Conservation (phyloP, 2,329 filamentous ascomycete genomes). For the Exophiala spinifera region DNA sequence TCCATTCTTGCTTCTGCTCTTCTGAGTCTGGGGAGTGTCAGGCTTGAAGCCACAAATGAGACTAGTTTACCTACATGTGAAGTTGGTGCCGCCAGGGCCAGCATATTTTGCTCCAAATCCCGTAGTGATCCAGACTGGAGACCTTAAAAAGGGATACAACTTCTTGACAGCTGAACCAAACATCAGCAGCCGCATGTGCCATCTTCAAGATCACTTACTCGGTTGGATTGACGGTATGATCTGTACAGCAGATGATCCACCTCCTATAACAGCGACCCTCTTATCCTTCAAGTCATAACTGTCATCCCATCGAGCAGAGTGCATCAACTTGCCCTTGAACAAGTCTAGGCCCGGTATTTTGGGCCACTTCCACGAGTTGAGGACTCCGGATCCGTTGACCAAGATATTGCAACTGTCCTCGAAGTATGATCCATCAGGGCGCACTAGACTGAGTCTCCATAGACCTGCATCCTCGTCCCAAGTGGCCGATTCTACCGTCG, state of each 20-base stretch:
- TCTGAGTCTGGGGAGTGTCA: constrained; percentile 16
- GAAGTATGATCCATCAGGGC: constrained; percentile 12
- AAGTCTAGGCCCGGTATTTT: constrained; percentile 49
- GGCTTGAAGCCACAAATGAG: not conserved
- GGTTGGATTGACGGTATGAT: constrained; percentile 50
- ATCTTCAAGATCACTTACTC: constrained; percentile 4
- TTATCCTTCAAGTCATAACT: constrained; percentile 49
- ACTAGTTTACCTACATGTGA: constrained; percentile 12
- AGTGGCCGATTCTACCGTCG: constrained; percentile 23
- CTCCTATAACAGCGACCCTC: constrained; percentile 54
- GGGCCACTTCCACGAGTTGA: constrained; percentile 52
- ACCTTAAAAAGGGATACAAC: constrained; percentile 30
- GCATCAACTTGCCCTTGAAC: constrained; percentile 55
- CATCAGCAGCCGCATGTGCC: not conserved
- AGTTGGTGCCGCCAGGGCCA: constrained; percentile 23
- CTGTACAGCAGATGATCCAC: constrained; percentile 55
- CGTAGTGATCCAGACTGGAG: constrained; percentile 27
- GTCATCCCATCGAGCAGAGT: constrained; percentile 56
- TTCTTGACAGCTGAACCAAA: constrained; percentile 24
- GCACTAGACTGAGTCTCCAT: constrained; percentile 13
- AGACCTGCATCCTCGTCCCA: constrained; percentile 25
- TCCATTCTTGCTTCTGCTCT: constrained; percentile 35
- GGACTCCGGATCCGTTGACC: constrained; percentile 40
- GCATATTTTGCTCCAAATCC: constrained; percentile 26
- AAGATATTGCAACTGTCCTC: constrained; percentile 33